Evolutionary conservation across 441 rosid genomes (phyloP).

Genomic region (Bocquillonia castaneifolia): DNA sequence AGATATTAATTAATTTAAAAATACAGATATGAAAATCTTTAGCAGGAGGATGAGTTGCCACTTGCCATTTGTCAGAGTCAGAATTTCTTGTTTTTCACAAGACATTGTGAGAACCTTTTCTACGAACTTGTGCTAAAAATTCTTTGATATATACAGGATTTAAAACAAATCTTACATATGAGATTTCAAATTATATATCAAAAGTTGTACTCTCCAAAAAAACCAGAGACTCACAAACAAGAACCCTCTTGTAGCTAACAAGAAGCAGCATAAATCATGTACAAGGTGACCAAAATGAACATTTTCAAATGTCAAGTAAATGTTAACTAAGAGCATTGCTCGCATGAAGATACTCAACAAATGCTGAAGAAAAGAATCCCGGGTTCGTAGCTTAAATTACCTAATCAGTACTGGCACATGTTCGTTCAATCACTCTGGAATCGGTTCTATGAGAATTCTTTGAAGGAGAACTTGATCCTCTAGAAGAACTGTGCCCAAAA

Average conservation of each 20-base stretch:
- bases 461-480: slow-evolving; percentile 93
- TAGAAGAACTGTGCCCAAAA: slow-evolving; percentile 76
- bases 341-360: slow-evolving; percentile 19
- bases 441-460: slow-evolving; percentile 79
- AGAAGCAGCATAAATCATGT: slow-evolving; percentile 48
- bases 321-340: slow-evolving; percentile 26
- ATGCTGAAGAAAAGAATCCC: slow-evolving; percentile 18
- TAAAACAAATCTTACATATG: slow-evolving; percentile 15
- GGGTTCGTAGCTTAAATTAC: slow-evolving; percentile 15
- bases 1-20: too few species aligned
- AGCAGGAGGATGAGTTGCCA: too few species aligned
- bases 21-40: too few species aligned
- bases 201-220: slow-evolving; percentile 22
- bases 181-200: slow-evolving; percentile 12
- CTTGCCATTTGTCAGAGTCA: background rate
- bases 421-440: slow-evolving; percentile 83
- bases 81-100: background rate
- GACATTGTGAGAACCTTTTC: background rate
- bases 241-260: slow-evolving; percentile 26
- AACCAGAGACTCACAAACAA: slow-evolving; percentile 25
- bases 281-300: slow-evolving; percentile 31
- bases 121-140: slow-evolving; percentile 16
- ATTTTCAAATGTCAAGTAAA: slow-evolving; percentile 12
- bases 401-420: slow-evolving; percentile 86
- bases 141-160: slow-evolving; percentile 21